Percentiles rank a stretch among this genome's conserved stretches.
These are phyloP conservation scores for Termitomyces sp. DNA, from an alignment of 1,284 basidiomycete genomes.

Conservation along the genomic window DNA sequence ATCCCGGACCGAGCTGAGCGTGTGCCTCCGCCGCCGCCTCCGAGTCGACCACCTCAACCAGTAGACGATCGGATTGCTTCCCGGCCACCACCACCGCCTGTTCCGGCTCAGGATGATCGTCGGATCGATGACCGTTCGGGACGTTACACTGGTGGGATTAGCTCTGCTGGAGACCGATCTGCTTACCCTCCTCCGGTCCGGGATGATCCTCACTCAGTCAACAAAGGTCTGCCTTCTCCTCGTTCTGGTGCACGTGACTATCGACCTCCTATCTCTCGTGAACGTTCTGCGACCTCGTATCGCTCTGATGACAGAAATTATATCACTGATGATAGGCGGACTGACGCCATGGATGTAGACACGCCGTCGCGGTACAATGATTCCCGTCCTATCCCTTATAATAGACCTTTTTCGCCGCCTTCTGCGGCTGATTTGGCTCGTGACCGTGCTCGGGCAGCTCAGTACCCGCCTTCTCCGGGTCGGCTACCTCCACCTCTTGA, in stretches of 20 bases:
- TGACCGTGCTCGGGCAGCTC: slow-evolving; percentile 21
- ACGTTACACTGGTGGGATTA: slow-evolving; percentile 18
- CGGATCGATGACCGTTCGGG: slow-evolving; percentile 19
- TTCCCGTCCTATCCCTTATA: slow-evolving; percentile 22
- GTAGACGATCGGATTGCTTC: slow-evolving; percentile 8
- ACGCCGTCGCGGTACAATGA: slow-evolving; percentile 25
- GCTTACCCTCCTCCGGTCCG: slow-evolving; percentile 22
- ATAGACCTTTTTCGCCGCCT: slow-evolving; percentile 27
- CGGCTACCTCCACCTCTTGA: slow-evolving; percentile 14
- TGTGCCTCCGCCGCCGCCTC: slow-evolving; percentile 5
- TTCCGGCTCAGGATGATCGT: slow-evolving; percentile 16
- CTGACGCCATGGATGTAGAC: slow-evolving; percentile 28
- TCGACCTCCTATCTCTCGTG: slow-evolving; percentile 27
- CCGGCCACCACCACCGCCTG: slow-evolving; percentile 8
- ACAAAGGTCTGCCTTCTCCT: slow-evolving; percentile 17
- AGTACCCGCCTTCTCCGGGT: slow-evolving; percentile 18
- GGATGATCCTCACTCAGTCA: slow-evolving; percentile 26
- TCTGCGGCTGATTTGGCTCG: slow-evolving; percentile 25
- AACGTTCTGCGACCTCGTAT: slow-evolving; percentile 25
- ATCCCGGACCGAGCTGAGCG: slow-evolving; percentile 16
- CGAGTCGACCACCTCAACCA: slow-evolving; percentile 13
- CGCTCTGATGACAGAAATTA: slow-evolving; percentile 31
- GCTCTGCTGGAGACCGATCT: slow-evolving; percentile 14
- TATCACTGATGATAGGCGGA: slow-evolving; percentile 24
- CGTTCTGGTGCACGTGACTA: slow-evolving; percentile 23